Percentiles rank a stretch among this genome's conserved stretches.
Evolutionary conservation across 1,284 basidiomycete species (phyloP).

Genomic region (Salmacisia buchloeana): DNA sequence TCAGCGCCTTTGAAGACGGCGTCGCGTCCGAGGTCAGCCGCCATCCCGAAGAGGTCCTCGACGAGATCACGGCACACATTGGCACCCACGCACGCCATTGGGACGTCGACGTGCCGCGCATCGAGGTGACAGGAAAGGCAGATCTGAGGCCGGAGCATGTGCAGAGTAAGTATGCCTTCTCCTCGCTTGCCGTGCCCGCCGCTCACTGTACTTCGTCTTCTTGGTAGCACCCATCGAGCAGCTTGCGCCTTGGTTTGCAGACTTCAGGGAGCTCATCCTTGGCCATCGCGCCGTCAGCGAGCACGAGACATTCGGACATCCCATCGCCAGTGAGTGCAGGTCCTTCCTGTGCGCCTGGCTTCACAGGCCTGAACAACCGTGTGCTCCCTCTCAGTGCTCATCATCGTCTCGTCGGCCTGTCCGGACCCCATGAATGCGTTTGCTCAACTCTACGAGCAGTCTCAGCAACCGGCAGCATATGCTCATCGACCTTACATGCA

Average conservation of each 20-base stretch:
- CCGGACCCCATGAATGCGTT: conserved; percentile 48
- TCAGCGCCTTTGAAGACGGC: conserved; percentile 24
- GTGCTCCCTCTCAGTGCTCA: conserved; percentile 17
- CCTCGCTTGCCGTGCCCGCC: neutral
- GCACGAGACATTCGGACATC: conserved; percentile 37
- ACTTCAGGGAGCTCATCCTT: conserved; percentile 25
- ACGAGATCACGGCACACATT: conserved; percentile 30
- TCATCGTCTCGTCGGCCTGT: conserved; percentile 36
- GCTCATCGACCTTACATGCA: conserved; percentile 35
- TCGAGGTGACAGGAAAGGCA: conserved; percentile 3
- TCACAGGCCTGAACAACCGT: neutral
- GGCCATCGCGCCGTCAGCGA: conserved; percentile 21
- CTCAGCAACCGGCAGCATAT: conserved; percentile 26
- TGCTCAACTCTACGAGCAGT: conserved; percentile 37
- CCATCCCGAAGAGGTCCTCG: conserved; percentile 14
- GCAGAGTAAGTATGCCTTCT: neutral
- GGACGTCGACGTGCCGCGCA: conserved; percentile 15
- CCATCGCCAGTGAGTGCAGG: conserved; percentile 14
- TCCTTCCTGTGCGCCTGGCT: neutral
- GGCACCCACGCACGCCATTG: conserved; percentile 29
- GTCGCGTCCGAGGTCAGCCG: neutral
- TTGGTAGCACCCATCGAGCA: conserved; percentile 23
- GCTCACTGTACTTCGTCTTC: neutral
- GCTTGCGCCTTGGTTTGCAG: conserved; percentile 34
- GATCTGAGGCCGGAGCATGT: conserved; percentile 1